Evolutionary conservation across 2,329 filamentous ascomycete genomes (phyloP).

Genomic region (Epichloe glyceriae): DNA sequence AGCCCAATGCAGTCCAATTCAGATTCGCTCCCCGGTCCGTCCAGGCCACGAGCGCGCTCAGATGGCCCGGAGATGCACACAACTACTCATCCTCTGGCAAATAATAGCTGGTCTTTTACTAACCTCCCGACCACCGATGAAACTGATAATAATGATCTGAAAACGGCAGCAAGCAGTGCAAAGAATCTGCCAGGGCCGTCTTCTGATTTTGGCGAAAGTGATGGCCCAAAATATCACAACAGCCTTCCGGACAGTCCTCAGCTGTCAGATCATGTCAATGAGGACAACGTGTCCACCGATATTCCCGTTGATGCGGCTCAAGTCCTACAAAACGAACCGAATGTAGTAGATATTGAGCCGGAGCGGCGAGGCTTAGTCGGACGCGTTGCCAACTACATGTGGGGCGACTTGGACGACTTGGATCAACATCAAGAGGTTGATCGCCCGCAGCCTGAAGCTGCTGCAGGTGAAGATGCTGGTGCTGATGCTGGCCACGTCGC

Average conservation of each 20-base stretch:
- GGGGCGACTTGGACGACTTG: constrained; percentile 43
- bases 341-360: constrained; percentile 5
- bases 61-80: constrained; percentile 37
- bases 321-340: constrained; percentile 1
- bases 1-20: constrained; percentile 4
- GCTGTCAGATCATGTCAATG: constrained; percentile 2
- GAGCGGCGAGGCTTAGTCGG: constrained; percentile 15
- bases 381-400: constrained; percentile 46
- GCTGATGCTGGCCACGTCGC: constrained; percentile 43
- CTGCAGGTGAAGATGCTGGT: constrained; percentile 20
- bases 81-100: constrained; percentile 38
- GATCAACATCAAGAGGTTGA: constrained; percentile 22
- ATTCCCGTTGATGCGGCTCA: constrained; percentile 7
- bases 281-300: neutral
- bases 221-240: neutral
- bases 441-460: constrained; percentile 11
- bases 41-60: constrained; percentile 40
- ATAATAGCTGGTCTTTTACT: constrained; percentile 49
- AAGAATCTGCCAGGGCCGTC: neutral
- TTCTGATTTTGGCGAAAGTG: neutral
- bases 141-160: constrained; percentile 5
- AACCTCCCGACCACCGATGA: constrained; percentile 20
- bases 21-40: constrained; percentile 10
- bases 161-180: neutral
- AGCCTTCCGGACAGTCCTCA: neutral